Percentiles rank a stretch among this genome's conserved stretches.
These are phyloP conservation scores for Nitzschia sp. DNA, from an alignment of 108 stramenopile genomes.

Conservation along the genomic window DNA sequence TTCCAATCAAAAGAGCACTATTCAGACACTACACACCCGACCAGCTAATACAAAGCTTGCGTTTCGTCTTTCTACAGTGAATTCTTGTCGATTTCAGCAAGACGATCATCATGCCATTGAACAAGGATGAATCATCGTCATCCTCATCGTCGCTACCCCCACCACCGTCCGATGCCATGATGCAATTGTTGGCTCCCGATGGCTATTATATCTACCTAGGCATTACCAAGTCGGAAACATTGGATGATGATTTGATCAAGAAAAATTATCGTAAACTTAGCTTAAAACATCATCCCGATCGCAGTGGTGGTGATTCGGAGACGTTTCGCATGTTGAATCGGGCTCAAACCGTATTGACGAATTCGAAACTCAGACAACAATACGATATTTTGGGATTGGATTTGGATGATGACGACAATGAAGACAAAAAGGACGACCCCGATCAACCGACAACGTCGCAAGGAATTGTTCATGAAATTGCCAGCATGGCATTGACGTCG, in stretches of 20 bases:
- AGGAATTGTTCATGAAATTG: slow-evolving; percentile 75
- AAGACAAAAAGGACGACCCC: slow-evolving; percentile 9
- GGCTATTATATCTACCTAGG: slow-evolving; percentile 83
- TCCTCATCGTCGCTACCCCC: no score
- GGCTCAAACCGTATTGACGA: slow-evolving; percentile 71
- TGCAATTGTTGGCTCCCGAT: slow-evolving; percentile 72
- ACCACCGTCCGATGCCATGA: slow-evolving; percentile 61
- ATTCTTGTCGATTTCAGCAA: no score
- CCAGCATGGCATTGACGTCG: slow-evolving; percentile 59
- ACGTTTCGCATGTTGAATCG: slow-evolving; percentile 80
- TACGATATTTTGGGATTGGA: slow-evolving; percentile 86
- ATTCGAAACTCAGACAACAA: slow-evolving; percentile 71
- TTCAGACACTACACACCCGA: no score
- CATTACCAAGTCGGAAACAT: slow-evolving; percentile 48
- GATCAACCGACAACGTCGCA: slow-evolving; percentile 37
- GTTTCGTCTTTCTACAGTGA: no score
- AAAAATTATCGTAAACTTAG: slow-evolving; percentile 77
- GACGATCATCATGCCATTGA: no score
- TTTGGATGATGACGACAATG: slow-evolving; percentile 81
- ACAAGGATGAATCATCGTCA: no score
- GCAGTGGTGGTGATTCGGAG: slow-evolving; percentile 66
- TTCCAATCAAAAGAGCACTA: no score
- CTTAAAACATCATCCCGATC: slow-evolving; percentile 52
- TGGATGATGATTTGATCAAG: slow-evolving; percentile 73
- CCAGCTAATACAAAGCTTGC: no score